Base-by-base conservation (phyloP, 2,329 filamentous ascomycete species). In the Scedosporium boydii region DNA sequence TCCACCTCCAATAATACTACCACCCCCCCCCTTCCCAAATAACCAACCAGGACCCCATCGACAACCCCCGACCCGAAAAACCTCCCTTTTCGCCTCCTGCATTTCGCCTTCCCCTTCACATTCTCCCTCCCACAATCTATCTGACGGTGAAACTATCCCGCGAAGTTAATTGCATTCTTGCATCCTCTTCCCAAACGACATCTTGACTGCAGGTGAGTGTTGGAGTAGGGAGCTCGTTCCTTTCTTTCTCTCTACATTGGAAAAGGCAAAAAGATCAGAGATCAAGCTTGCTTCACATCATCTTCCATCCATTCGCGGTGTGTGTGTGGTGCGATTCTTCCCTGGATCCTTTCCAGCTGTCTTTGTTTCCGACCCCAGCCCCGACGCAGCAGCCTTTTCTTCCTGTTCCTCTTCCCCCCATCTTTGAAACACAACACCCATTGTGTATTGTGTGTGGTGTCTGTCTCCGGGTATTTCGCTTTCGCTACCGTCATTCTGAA, bases 51-150 rank as follows among this genome's bases (percentile, higher is more conserved):
- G 27, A 26, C 56, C 59, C 34, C 23, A 41, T 62, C 53, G 18
- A 10, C 53, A 38, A 58, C 29, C 60, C 60, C 60, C 48, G 59
- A 61, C 29, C 59, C 60, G 46, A 42, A 57, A 62, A 62, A 62
- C 60, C 60, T 42, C 38, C 48, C 60, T 41, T 41, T 38, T 62
- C 53, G 60, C 60, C 57, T 57, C 60, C 38, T 29, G 60, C 51
- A 44, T 34, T 34, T 42, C 48, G 23, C 38, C 29, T 42, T 44
- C n/a, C 34, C 60, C 44, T 56, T 53, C 27, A 61, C 60, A 18
- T 61, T 26, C 48, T 42, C 42, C 23, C 23, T 44, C 58, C 18
- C n/a, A 38, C 60, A 34, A 57, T 56, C 59, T 42, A 61, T 61
- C 59, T 26, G 51, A 62, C 60, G 21, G 51, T 44, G 34, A 46